phyloP scores from a whole-genome alignment of 2,329 filamentous ascomycete genomes.

The Cladobotryum mycophilum region DNA sequence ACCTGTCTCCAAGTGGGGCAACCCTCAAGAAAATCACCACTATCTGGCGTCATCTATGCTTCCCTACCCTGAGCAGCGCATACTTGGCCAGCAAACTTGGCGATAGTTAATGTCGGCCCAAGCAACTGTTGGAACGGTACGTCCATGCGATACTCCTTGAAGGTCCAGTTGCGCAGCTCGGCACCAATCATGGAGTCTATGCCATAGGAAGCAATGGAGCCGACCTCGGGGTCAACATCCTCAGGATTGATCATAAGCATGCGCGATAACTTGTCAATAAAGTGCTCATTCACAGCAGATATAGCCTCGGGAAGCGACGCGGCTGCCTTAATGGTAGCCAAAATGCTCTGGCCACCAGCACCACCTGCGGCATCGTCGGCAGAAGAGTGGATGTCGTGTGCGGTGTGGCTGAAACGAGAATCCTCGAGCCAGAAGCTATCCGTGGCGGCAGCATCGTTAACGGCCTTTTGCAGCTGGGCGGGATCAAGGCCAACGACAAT shows the following conservation, averaged over 20 bases:
- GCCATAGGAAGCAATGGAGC: conserved; percentile 25
- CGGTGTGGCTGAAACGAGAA: conserved; percentile 15
- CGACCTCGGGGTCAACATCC: conserved; percentile 9
- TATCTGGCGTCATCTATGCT: not conserved
- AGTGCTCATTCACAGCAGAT: conserved; percentile 11
- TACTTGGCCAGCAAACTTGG: conserved; percentile 11
- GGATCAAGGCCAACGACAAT: conserved; percentile 23
- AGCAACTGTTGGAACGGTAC: conserved; percentile 34
- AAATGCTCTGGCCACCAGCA: conserved; percentile 12
- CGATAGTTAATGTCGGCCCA: conserved; percentile 22
- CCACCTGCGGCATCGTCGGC: conserved; percentile 3
- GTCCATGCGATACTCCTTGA: conserved; percentile 31
- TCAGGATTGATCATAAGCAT: conserved; percentile 17
- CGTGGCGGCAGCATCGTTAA: conserved; percentile 6
- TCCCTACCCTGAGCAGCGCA: conserved; percentile 1
- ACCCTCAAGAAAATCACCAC: no score
- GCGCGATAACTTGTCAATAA: conserved; percentile 14
- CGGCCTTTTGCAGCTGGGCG: conserved; percentile 11
- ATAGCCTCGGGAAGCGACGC: conserved; percentile 11
- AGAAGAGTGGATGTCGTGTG: conserved; percentile 13
- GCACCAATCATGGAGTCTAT: conserved; percentile 32
- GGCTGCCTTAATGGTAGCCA: conserved; percentile 13
- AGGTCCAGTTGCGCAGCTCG: conserved; percentile 31
- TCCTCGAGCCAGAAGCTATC: conserved; percentile 24
- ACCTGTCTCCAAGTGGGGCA: no score